Conservation (phyloP, 169 alveolate genomes). For the Plasmodium gonderi region DNA sequence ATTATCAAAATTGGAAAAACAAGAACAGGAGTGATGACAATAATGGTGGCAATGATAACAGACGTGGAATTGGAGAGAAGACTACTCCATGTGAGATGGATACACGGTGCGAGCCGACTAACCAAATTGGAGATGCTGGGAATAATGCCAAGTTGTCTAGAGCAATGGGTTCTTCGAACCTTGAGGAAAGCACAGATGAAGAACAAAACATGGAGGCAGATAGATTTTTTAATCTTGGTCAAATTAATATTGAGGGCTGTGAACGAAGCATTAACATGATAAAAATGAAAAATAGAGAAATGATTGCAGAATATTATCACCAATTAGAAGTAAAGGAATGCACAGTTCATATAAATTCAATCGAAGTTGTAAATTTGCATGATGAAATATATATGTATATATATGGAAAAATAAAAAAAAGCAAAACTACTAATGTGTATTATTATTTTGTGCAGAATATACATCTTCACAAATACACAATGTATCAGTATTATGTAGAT, state of each 20-base stretch:
- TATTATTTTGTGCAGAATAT: slow-evolving; percentile 54
- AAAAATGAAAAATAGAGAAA: slow-evolving; percentile 18
- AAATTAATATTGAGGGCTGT: slow-evolving; percentile 29
- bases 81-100: neutral
- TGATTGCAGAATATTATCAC: slow-evolving; percentile 23
- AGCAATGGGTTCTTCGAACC: neutral
- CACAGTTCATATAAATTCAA: slow-evolving; percentile 44
- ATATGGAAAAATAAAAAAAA: slow-evolving; percentile 66
- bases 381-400: slow-evolving; percentile 55
- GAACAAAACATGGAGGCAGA: neutral
- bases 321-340: slow-evolving; percentile 30
- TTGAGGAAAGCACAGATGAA: neutral
- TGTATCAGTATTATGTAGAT: slow-evolving; percentile 65
- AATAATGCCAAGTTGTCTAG: too few species aligned
- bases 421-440: slow-evolving; percentile 17
- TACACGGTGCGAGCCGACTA: too few species aligned
- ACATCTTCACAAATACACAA: slow-evolving; percentile 44
- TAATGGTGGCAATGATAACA: too few species aligned
- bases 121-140: too few species aligned
- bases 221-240: slow-evolving; percentile 12
- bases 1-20: neutral
- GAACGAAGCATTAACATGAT: slow-evolving; percentile 36
- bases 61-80: too few species aligned
- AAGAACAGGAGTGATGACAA: neutral
- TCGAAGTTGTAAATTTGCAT: slow-evolving; percentile 53